Percentiles rank a stretch among this genome's conserved stretches.
These are phyloP conservation scores for Ophiostoma perfectum DNA, from an alignment of 2,329 filamentous ascomycete genomes.

Conservation along the genomic window DNA sequence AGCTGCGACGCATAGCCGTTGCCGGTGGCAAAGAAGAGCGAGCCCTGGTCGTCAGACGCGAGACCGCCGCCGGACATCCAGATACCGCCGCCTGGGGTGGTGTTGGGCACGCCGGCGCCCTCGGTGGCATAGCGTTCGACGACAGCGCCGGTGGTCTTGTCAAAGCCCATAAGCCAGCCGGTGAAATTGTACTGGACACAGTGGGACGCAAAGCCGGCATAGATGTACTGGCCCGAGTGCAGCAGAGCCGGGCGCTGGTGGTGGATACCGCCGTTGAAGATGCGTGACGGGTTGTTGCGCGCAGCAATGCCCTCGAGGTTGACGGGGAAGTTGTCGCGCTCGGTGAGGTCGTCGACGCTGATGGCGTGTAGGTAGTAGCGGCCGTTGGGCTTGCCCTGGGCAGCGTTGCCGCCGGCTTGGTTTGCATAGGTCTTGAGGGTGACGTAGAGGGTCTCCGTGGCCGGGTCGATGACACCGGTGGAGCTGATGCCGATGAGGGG, in stretches of 20 bases:
- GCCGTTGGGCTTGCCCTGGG: conserved; percentile 40
- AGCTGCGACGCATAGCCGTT: conserved; percentile 47
- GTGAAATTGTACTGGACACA: conserved; percentile 49
- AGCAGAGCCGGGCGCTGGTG: conserved; percentile 44
- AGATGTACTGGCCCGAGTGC: conserved; percentile 43
- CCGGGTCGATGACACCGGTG: conserved; percentile 48
- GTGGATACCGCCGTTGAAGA: conserved; percentile 44
- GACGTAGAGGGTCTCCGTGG: conserved; percentile 45
- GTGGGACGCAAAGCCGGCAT: conserved; percentile 47
- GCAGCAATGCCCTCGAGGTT: conserved; percentile 40
- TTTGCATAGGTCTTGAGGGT: conserved; percentile 45
- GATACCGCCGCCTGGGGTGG: conserved; percentile 39
- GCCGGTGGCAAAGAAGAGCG: conserved; percentile 44
- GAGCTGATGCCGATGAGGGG: conserved; percentile 44
- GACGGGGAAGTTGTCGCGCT: conserved; percentile 40
- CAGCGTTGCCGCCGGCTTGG: conserved; percentile 31
- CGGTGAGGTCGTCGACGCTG: conserved; percentile 40
- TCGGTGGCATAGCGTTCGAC: conserved; percentile 42
- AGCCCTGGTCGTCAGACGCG: conserved; percentile 42
- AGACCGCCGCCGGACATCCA: conserved; percentile 49
- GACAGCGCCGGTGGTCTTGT: conserved; percentile 41
- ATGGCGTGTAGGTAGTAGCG: conserved; percentile 44
- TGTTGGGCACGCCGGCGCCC: conserved; percentile 39
- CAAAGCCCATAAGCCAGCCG: conserved; percentile 45
- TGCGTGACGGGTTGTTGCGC: conserved; percentile 42